Evolutionary conservation across 345 rosid species (phyloP).

Genomic region (Camelina laxa): DNA sequence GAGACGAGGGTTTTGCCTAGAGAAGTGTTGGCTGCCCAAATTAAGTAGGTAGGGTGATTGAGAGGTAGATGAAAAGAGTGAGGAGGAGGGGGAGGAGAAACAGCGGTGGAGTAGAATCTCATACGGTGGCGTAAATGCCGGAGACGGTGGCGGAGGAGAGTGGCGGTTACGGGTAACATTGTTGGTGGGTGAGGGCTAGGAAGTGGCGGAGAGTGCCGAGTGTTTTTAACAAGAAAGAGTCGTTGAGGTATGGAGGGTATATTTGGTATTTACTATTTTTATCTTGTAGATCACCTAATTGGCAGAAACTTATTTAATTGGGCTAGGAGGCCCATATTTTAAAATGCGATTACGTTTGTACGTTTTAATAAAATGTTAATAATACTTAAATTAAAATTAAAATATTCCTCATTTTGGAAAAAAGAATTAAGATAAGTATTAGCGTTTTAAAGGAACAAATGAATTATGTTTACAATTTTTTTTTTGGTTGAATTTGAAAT

Average conservation of each 20-base stretch:
- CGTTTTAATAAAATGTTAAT: too few species aligned
- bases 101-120: constrained; percentile 10
- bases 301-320: not conserved
- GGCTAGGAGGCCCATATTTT: not conserved
- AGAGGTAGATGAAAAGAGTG: constrained; percentile 53
- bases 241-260: constrained; percentile 6
- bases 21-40: constrained; percentile 92
- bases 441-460: too few species aligned
- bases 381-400: too few species aligned
- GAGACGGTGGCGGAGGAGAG: constrained; percentile 42
- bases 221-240: not conserved
- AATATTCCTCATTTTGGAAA: too few species aligned
- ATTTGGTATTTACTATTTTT: not conserved
- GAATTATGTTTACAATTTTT: too few species aligned
- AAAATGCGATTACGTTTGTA: too few species aligned
- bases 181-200: not conserved
- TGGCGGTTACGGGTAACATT: constrained; percentile 40
- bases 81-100: constrained; percentile 15
- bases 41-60: constrained; percentile 66
- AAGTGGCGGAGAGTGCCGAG: not conserved
- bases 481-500: too few species aligned
- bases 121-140: constrained; percentile 16
- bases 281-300: not conserved
- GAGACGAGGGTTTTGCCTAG: constrained; percentile 96
- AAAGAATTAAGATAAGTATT: too few species aligned